These are phyloP conservation scores for Periconia macrospinosa DNA, from an alignment of 2,329 filamentous ascomycete species.

Conservation along the genomic window DNA sequence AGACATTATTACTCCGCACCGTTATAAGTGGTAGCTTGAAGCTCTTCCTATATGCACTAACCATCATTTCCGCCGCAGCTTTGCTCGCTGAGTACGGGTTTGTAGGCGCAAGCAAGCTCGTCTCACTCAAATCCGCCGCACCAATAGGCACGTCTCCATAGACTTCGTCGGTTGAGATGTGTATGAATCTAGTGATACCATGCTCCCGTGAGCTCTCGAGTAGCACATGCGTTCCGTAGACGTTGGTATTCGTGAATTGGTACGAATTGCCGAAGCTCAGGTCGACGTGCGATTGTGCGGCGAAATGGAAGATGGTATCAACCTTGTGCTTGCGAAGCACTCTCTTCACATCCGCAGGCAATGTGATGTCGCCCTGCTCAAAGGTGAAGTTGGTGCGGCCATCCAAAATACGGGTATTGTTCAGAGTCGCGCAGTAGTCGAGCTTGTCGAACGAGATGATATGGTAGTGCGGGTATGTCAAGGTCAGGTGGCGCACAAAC, in stretches of 20 bases:
- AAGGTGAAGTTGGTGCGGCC: slow-evolving; percentile 74
- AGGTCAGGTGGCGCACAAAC: slow-evolving; percentile 75
- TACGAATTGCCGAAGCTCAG: slow-evolving; percentile 82
- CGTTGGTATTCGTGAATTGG: slow-evolving; percentile 78
- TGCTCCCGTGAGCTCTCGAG: slow-evolving; percentile 76
- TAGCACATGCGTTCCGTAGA: slow-evolving; percentile 81
- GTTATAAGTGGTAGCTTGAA: slow-evolving; percentile 81
- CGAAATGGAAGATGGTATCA: slow-evolving; percentile 82
- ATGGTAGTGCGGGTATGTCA: slow-evolving; percentile 77
- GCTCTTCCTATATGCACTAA: slow-evolving; percentile 83
- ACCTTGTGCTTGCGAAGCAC: slow-evolving; percentile 72
- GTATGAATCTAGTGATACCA: slow-evolving; percentile 72
- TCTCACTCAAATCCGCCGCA: slow-evolving; percentile 71
- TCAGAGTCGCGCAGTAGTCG: slow-evolving; percentile 78
- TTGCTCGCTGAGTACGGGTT: slow-evolving; percentile 83
- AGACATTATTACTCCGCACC: slow-evolving; percentile 82
- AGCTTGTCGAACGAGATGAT: slow-evolving; percentile 83
- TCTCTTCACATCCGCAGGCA: slow-evolving; percentile 68
- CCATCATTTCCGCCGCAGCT: slow-evolving; percentile 80
- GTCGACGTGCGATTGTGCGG: slow-evolving; percentile 83
- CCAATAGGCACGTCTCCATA: slow-evolving; percentile 78
- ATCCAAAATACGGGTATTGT: slow-evolving; percentile 73
- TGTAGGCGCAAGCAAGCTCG: slow-evolving; percentile 74
- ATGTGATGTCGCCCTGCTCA: slow-evolving; percentile 77
- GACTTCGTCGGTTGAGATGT: slow-evolving; percentile 83